Percentiles rank a stretch among this genome's conserved stretches.
Evolutionary conservation across 2,329 filamentous ascomycete genomes (phyloP).

Genomic region (Aspergillus intermedius): DNA sequence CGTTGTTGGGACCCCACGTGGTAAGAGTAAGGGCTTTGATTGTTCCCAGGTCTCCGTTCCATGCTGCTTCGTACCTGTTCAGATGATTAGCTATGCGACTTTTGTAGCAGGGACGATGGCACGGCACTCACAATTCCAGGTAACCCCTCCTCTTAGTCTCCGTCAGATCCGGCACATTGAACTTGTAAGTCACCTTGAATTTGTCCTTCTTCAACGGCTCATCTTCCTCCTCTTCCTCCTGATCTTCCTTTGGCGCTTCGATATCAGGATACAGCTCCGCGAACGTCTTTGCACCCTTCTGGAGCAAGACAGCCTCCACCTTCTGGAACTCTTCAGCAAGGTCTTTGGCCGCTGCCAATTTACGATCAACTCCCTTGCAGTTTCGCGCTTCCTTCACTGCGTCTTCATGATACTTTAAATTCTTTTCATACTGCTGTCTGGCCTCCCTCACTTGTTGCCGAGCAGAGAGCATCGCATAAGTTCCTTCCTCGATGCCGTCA

Average conservation of each 20-base stretch:
- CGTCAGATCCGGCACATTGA: constrained; percentile 46
- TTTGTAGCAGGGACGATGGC: constrained; percentile 38
- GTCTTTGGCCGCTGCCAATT: constrained; percentile 49
- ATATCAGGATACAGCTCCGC: constrained; percentile 54
- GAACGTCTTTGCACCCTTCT: constrained; percentile 61
- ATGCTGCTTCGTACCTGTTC: constrained; percentile 58
- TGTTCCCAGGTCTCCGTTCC: constrained; percentile 59
- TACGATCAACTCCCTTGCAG: constrained; percentile 40
- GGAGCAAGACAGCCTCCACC: constrained; percentile 50
- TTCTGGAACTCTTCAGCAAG: constrained; percentile 48
- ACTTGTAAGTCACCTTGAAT: constrained; percentile 49
- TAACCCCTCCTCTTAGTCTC: constrained; percentile 54
- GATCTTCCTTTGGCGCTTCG: not conserved
- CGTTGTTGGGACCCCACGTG: constrained; percentile 38
- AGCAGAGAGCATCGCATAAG: constrained; percentile 56
- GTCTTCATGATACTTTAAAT: constrained; percentile 25
- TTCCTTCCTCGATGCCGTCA: constrained; percentile 43
- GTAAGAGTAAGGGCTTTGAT: constrained; percentile 40
- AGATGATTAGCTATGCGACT: constrained; percentile 39
- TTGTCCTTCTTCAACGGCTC: constrained; percentile 17
- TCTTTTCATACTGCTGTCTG: constrained; percentile 29
- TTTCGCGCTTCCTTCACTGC: not conserved
- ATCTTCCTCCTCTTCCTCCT: not conserved
- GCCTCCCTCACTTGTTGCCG: constrained; percentile 34
- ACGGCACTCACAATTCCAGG: constrained; percentile 50